Conservation (phyloP, 192 early-diverging fungal genomes). For the Linnemannia exigua region DNA sequence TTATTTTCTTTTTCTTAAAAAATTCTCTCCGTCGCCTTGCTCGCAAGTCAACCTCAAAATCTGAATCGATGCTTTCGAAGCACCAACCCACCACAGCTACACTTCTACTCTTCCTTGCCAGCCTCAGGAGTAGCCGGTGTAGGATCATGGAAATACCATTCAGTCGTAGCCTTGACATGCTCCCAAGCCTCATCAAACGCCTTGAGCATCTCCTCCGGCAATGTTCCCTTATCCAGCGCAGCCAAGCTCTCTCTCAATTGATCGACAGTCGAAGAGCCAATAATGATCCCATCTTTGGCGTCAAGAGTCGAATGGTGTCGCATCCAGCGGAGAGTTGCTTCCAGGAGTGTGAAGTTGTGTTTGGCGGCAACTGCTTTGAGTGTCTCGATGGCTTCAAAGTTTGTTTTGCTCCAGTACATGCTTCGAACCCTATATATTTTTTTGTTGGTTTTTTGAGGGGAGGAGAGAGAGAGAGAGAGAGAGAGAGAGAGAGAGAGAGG, state of each 20-base stretch:
- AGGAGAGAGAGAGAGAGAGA: neutral
- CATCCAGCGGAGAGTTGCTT: constrained; percentile 60
- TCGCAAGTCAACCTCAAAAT: too few relatives aligned
- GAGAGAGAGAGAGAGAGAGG: neutral
- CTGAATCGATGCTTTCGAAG: too few relatives aligned
- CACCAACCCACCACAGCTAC: too few relatives aligned
- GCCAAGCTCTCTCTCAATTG: constrained; percentile 58
- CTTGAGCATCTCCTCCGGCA: constrained; percentile 62
- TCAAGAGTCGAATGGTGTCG: constrained; percentile 44
- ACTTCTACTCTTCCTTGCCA: too few relatives aligned
- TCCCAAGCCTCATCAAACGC: constrained; percentile 71
- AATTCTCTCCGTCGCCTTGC: too few relatives aligned
- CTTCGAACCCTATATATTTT: constrained; percentile 11
- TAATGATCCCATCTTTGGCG: constrained; percentile 37
- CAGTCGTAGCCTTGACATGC: constrained; percentile 35
- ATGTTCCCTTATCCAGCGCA: constrained; percentile 62
- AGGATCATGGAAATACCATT: neutral
- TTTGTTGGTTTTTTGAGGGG: neutral
- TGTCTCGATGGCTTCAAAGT: constrained; percentile 64
- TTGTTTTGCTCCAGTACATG: constrained; percentile 57
- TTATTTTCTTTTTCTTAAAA: too few relatives aligned
- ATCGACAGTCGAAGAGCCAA: constrained; percentile 53
- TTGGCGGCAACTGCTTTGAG: constrained; percentile 37
- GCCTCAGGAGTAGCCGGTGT: too few relatives aligned
- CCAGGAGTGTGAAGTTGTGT: constrained; percentile 26